These are phyloP conservation scores for Penicillium pulvis DNA, from an alignment of 495 filamentous ascomycete species.

Conservation along the genomic window DNA sequence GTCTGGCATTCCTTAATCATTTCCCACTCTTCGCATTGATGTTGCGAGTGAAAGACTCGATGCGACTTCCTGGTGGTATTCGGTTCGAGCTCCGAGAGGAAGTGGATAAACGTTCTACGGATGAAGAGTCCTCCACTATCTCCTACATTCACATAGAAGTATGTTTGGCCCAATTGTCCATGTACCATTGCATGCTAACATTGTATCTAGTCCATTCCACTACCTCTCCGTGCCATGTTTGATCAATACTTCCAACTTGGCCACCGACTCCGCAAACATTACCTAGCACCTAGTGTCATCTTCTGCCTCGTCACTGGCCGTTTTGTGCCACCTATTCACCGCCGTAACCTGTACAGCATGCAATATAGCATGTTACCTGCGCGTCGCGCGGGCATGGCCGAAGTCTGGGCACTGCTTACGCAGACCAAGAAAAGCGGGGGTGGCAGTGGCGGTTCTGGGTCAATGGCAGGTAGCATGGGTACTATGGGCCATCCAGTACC, in stretches of 20 bases:
- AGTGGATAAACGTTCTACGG: constrained; percentile 27
- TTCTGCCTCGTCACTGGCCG: constrained; percentile 85
- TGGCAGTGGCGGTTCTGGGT: constrained; percentile 30
- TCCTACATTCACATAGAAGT: constrained; percentile 85
- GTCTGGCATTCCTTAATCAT: constrained; percentile 93
- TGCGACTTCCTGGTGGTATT: constrained; percentile 89
- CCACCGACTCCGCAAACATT: constrained; percentile 90
- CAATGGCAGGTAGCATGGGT: constrained; percentile 33
- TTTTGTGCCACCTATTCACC: constrained; percentile 88
- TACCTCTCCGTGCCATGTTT: constrained; percentile 91
- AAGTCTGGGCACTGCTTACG: constrained; percentile 82
- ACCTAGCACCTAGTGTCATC: constrained; percentile 84
- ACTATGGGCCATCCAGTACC: constrained; percentile 31
- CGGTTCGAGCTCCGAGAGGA: constrained; percentile 81
- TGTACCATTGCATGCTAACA: constrained; percentile 12
- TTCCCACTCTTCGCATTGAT: constrained; percentile 98
- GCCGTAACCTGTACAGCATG: constrained; percentile 91
- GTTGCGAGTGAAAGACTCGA: constrained; percentile 91
- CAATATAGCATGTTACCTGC: constrained; percentile 98
- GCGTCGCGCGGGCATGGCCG: constrained; percentile 71
- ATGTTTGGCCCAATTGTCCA: constrained; percentile 11
- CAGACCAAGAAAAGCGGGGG: constrained; percentile 44
- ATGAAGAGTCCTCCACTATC: constrained; percentile 40
- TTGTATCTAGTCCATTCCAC: constrained; percentile 70
- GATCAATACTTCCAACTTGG: constrained; percentile 96